Base-by-base conservation (phyloP, 805 yeast genomes). In the Naumovozyma baii region DNA sequence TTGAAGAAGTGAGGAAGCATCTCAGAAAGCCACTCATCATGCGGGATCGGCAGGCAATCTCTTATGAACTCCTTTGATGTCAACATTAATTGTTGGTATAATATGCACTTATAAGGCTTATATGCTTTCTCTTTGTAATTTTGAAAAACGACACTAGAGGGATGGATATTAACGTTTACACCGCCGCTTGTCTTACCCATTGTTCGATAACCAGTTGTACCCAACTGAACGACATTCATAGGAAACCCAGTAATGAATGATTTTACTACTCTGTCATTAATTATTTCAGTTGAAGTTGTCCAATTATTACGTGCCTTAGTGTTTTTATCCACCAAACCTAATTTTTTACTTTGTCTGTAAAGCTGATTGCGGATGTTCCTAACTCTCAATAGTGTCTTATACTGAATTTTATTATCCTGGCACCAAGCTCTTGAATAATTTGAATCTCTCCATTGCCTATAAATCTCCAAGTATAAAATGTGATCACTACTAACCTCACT, bases 51-150 rank as follows among this genome's bases (percentile, higher is more conserved):
- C 59, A 83, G 73, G 52, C 87, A 78, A 48, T 80, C 80, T 42
- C 88, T 71, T 86, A 92, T 84, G 59, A 78, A 90, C 63, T 88
- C 96, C 56, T 80, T 84, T 18, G 86, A 74, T 0, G 98, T 90
- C 36, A 83, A 61, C 37, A 90, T 81, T 50, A 90, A 64, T 44
- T 90, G 94, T 52, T 87, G 86, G 57, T 85, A 92, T 13, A 90
- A 65, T 4, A 92, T 67, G 39, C 75, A 66, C 46, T 75, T 80
- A 3, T 88, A 80, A 0, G 87, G 88, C 16, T 92, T 94, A 42
- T 76, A 78, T 10, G 65, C 63, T 10, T 68, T 65, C 18, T 47
- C 54, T 31, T 43, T 48, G 8, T 47, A 33, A 14, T 48, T 49
- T 28, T 52, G 51, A 51, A 73, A 76, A 22, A 90, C 55, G 0